Percentiles rank a stretch among this genome's conserved stretches.
Evolutionary conservation across 305 asterid species (phyloP).

Genomic region (Fraxinus paxiana): DNA sequence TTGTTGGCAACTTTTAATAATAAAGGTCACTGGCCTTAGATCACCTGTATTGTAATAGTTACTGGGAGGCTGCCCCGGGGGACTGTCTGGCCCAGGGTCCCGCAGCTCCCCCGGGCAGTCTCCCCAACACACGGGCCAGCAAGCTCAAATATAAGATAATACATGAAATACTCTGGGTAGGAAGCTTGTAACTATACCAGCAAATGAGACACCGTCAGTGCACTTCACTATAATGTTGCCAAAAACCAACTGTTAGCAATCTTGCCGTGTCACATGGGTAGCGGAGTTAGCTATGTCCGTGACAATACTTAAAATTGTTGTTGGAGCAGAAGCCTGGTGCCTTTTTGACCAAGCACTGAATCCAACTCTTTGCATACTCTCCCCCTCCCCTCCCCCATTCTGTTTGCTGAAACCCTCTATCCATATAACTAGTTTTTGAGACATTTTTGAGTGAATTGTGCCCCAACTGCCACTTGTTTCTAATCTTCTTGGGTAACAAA

Average conservation of each 20-base stretch:
- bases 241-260: background rate
- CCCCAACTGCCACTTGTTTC: conserved; percentile 15
- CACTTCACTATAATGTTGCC: background rate
- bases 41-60: conserved; percentile 13
- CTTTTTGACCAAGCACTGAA: conserved; percentile 9
- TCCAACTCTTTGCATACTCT: conserved; percentile 8
- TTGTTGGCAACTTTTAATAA: conserved; percentile 17
- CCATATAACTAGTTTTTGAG: background rate
- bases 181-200: background rate
- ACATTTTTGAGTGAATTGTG: conserved; percentile 9
- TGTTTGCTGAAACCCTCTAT: background rate
- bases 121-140: background rate
- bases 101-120: background rate
- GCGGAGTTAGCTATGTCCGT: background rate
- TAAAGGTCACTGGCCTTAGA: conserved; percentile 20
- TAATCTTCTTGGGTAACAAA: conserved; percentile 20
- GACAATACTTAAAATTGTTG: conserved; percentile 7
- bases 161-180: background rate
- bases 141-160: background rate
- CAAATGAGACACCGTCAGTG: background rate
- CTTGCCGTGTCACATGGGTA: background rate
- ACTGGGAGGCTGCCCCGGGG: background rate
- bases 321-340: conserved; percentile 16
- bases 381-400: background rate
- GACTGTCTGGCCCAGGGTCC: background rate